Conservation (phyloP, 768 basidiomycete species). For the Suillus sp. region DNA sequence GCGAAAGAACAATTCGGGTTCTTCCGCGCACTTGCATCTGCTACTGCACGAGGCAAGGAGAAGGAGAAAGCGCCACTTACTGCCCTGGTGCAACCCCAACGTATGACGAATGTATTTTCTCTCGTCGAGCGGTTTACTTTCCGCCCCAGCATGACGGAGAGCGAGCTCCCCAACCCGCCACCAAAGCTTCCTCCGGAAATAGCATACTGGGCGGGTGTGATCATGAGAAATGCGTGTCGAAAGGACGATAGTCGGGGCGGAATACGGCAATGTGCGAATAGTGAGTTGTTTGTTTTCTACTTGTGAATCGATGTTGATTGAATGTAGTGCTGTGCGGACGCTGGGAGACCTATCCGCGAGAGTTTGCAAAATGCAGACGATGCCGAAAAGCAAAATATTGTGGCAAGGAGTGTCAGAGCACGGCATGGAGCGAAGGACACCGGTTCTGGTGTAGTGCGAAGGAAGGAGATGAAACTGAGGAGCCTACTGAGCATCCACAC, state of each 20-base stretch:
- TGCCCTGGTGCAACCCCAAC: slow-evolving; percentile 26
- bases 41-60: slow-evolving; percentile 50
- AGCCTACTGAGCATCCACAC: slow-evolving; percentile 30
- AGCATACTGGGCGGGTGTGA: slow-evolving; percentile 99
- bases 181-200: slow-evolving; percentile 85
- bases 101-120: slow-evolving; percentile 91
- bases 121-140: slow-evolving; percentile 97
- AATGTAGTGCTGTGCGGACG: slow-evolving; percentile 84
- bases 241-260: slow-evolving; percentile 94
- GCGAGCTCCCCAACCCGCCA: slow-evolving; percentile 65
- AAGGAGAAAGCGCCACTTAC: slow-evolving; percentile 40
- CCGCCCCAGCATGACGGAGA: slow-evolving; percentile 83
- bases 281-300: slow-evolving; percentile 45
- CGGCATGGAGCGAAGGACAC: slow-evolving; percentile 95
- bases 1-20: slow-evolving; percentile 42
- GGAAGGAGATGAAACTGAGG: slow-evolving; percentile 49
- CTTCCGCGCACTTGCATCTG: slow-evolving; percentile 48
- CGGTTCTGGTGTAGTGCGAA: slow-evolving; percentile 89
- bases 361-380: slow-evolving; percentile 95
- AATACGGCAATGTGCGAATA: slow-evolving; percentile 96
- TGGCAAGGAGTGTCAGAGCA: slow-evolving; percentile 95
- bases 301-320: neutral
- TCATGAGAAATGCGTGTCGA: slow-evolving; percentile 98
- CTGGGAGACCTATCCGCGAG: slow-evolving; percentile 91
- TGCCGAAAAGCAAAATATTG: slow-evolving; percentile 99